Conservation (phyloP, 2,329 filamentous ascomycete species). For the Arthrocladium fulminans region DNA sequence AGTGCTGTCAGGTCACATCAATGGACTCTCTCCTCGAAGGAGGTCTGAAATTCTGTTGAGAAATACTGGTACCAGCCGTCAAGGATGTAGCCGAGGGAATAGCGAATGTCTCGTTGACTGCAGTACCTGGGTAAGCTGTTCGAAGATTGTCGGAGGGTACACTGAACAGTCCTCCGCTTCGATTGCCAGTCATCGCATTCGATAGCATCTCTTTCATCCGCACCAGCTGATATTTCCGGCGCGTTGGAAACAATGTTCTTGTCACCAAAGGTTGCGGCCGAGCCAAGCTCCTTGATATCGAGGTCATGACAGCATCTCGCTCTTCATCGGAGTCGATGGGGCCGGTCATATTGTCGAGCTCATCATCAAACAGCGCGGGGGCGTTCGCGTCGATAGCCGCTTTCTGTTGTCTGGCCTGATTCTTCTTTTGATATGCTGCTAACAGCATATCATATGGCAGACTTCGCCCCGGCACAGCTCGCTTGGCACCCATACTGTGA, state of each 20-base stretch:
- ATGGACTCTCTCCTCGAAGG: conserved; percentile 6
- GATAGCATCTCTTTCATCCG: conserved; percentile 56
- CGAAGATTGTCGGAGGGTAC: conserved; percentile 17
- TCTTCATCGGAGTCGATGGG: conserved; percentile 94
- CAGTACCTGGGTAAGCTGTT: conserved; percentile 15
- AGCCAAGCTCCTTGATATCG: conserved; percentile 53
- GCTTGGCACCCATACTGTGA: conserved; percentile 89
- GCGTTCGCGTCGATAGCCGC: conserved; percentile 91
- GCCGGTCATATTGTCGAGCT: conserved; percentile 19
- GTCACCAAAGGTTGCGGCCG: conserved; percentile 68
- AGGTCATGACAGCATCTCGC: conserved; percentile 76
- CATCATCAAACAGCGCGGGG: conserved; percentile 44
- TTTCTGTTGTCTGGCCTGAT: conserved; percentile 96
- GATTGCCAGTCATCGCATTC: conserved; percentile 47
- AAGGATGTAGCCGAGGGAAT: conserved; percentile 4
- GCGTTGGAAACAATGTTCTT: conserved; percentile 44
- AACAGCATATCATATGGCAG: conserved; percentile 89
- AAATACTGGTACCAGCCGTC: neutral
- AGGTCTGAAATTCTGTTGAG: neutral
- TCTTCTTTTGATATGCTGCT: conserved; percentile 89
- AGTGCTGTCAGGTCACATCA: neutral
- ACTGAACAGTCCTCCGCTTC: conserved; percentile 37
- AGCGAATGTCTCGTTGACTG: conserved; percentile 16
- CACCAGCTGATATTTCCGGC: conserved; percentile 51
- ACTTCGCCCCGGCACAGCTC: conserved; percentile 75